Conservation (phyloP, 164 flowering plant species). For the Cinnamomum chago region DNA sequence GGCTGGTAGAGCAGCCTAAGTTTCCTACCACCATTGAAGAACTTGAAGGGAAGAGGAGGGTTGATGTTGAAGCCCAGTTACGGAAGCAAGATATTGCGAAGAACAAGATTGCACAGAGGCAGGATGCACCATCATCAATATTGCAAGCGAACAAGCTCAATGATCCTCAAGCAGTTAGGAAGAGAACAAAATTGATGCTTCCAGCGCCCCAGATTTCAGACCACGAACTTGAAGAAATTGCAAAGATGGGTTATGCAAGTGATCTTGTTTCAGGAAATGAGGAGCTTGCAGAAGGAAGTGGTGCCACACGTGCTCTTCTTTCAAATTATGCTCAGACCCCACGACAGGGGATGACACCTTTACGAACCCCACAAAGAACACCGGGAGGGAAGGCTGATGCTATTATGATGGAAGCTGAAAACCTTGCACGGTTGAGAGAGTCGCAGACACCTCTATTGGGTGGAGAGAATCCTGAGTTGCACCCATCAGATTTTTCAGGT, state of each 20-base stretch:
- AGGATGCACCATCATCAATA: constrained; percentile 88
- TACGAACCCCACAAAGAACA: constrained; percentile 91
- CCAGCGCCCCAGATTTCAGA: constrained; percentile 97
- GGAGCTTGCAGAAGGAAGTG: constrained; percentile 79
- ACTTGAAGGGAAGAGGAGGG: constrained; percentile 93
- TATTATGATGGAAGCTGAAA: constrained; percentile 99
- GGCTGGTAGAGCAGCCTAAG: constrained; percentile 63
- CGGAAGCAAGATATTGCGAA: constrained; percentile 85
- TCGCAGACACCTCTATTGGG: constrained; percentile 96
- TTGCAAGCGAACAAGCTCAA: constrained; percentile 88
- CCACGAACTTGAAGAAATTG: constrained; percentile 92
- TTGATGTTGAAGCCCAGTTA: constrained; percentile 78
- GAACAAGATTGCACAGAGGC: constrained; percentile 89
- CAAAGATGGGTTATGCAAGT: constrained; percentile 93
- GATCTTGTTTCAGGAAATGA: constrained; percentile 71
- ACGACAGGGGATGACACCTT: constrained; percentile 74
- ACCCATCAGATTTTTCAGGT: constrained; percentile 98
- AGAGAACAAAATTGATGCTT: constrained; percentile 86
- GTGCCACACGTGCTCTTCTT: constrained; percentile 90
- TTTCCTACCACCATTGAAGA: constrained; percentile 97
- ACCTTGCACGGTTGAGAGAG: constrained; percentile 82
- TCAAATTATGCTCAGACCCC: constrained; percentile 87
- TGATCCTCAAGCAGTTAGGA: constrained; percentile 91
- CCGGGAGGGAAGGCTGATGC: constrained; percentile 96
- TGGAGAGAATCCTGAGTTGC: constrained; percentile 95